Conservation (phyloP, 257 asterid species). For the Petunia axillaris region DNA sequence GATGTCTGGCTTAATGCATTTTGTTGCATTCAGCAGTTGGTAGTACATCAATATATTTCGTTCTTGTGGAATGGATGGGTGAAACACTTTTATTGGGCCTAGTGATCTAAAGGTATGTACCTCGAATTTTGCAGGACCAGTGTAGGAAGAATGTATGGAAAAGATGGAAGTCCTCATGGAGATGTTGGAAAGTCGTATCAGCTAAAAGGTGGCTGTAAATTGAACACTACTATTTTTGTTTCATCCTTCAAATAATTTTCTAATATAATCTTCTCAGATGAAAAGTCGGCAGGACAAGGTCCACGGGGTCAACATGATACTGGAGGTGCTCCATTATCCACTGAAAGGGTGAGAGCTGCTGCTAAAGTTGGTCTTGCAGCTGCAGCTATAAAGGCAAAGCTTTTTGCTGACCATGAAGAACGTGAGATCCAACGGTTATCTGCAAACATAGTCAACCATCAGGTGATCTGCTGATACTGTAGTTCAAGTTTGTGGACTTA, state of each 20-base stretch:
- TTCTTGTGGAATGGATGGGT: background rate
- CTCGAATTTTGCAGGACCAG: slow-evolving; percentile 29
- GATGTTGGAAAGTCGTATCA: slow-evolving; percentile 43
- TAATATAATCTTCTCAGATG: slow-evolving; percentile 36
- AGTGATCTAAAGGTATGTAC: background rate
- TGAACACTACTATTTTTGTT: background rate
- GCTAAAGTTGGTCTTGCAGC: slow-evolving; percentile 95
- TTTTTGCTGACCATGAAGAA: slow-evolving; percentile 98
- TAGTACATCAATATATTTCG: background rate
- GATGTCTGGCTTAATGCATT: background rate
- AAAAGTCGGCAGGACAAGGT: slow-evolving; percentile 46
- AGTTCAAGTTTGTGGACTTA: background rate
- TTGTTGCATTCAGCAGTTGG: slow-evolving; percentile 18
- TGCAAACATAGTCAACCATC: slow-evolving; percentile 93
- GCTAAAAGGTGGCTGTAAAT: slow-evolving; percentile 46
- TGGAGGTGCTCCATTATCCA: slow-evolving; percentile 57
- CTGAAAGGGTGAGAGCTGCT: slow-evolving; percentile 73
- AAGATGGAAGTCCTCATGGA: slow-evolving; percentile 54
- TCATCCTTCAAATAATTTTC: slow-evolving; percentile 17
- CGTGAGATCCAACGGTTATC: slow-evolving; percentile 97
- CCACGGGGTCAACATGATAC: slow-evolving; percentile 52
- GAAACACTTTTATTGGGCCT: background rate
- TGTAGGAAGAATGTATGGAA: slow-evolving; percentile 35
- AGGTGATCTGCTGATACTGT: slow-evolving; percentile 47
- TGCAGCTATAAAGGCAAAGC: slow-evolving; percentile 91